Conservation (phyloP, 768 basidiomycete genomes). For the Chalciporus chontae region DNA sequence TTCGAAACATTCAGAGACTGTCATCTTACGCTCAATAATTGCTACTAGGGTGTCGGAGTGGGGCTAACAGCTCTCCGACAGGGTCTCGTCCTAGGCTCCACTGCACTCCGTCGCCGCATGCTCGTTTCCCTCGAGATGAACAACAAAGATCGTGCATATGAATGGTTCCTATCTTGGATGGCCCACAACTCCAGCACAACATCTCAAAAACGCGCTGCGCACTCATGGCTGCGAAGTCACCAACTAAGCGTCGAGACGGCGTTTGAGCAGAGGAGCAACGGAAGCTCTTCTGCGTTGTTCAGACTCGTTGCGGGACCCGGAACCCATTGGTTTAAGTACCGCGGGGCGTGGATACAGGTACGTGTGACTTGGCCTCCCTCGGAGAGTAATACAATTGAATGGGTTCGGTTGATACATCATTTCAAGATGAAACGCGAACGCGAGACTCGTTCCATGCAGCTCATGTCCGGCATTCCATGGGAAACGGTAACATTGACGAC, state of each 20-base stretch:
- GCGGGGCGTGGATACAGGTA: conserved; percentile 95
- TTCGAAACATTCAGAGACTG: conserved; percentile 5
- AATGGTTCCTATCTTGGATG: conserved; percentile 98
- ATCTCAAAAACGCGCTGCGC: conserved; percentile 22
- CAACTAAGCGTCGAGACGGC: conserved; percentile 93
- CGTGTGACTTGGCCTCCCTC: conserved; percentile 10
- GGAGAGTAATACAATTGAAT: not conserved
- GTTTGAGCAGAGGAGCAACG: conserved; percentile 86
- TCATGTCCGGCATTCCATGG: conserved; percentile 92
- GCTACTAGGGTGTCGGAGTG: conserved; percentile 82
- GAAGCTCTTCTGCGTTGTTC: conserved; percentile 85
- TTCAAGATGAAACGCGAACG: conserved; percentile 88
- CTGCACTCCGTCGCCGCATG: conserved; percentile 80
- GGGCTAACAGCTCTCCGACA: conserved; percentile 74
- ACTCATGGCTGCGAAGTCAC: conserved; percentile 70
- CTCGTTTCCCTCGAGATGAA: conserved; percentile 95
- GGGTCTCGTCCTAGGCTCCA: conserved; percentile 62
- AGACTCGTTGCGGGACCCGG: conserved; percentile 96
- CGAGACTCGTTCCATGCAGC: conserved; percentile 87
- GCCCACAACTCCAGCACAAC: conserved; percentile 53
- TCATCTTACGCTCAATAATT: not conserved
- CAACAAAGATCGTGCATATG: conserved; percentile 91
- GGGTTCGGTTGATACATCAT: conserved; percentile 1
- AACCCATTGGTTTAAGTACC: conserved; percentile 87
- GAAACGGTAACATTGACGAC: conserved; percentile 95